These are phyloP conservation scores for Colletotrichum aenigma DNA, from an alignment of 2,329 filamentous ascomycete species.

Conservation along the genomic window DNA sequence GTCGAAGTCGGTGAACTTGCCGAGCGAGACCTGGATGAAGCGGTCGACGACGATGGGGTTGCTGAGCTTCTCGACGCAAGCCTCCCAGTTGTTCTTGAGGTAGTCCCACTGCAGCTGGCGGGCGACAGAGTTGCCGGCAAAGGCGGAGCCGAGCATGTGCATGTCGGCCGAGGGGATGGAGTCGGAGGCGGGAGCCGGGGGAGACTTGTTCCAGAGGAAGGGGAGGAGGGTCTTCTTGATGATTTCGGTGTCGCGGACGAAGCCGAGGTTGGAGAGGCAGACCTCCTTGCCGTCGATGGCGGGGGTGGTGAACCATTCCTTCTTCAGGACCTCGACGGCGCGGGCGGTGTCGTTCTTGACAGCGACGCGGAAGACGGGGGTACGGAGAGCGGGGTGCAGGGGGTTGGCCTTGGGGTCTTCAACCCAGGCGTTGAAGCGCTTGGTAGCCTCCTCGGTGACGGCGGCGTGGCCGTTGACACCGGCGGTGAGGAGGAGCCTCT, in stretches of 20 bases:
- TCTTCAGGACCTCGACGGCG: slow-evolving; percentile 76
- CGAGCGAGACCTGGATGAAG: slow-evolving; percentile 79
- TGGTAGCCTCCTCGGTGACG: slow-evolving; percentile 73
- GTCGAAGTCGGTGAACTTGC: slow-evolving; percentile 75
- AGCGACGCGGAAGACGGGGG: slow-evolving; percentile 79
- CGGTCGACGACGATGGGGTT: slow-evolving; percentile 92
- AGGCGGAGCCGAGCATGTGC: slow-evolving; percentile 76
- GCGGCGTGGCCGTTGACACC: slow-evolving; percentile 76
- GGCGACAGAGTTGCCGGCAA: slow-evolving; percentile 75
- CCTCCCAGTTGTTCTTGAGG: slow-evolving; percentile 82
- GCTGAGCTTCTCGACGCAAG: slow-evolving; percentile 71
- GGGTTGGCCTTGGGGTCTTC: slow-evolving; percentile 69
- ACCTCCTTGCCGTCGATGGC: slow-evolving; percentile 93
- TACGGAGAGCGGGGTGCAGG: slow-evolving; percentile 82
- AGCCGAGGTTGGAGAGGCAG: slow-evolving; percentile 76
- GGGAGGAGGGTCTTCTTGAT: slow-evolving; percentile 69
- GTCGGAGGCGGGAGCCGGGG: slow-evolving; percentile 51
- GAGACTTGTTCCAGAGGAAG: slow-evolving; percentile 77
- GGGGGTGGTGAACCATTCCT: slow-evolving; percentile 82
- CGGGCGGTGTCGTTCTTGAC: slow-evolving; percentile 72
- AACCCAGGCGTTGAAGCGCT: slow-evolving; percentile 81
- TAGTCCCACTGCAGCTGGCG: slow-evolving; percentile 84
- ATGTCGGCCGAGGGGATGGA: slow-evolving; percentile 86
- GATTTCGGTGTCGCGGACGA: slow-evolving; percentile 70
- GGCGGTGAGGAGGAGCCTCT: slow-evolving; percentile 78